phyloP scores from a whole-genome alignment of 441 rosid genomes.

The Mallotus repandus region DNA sequence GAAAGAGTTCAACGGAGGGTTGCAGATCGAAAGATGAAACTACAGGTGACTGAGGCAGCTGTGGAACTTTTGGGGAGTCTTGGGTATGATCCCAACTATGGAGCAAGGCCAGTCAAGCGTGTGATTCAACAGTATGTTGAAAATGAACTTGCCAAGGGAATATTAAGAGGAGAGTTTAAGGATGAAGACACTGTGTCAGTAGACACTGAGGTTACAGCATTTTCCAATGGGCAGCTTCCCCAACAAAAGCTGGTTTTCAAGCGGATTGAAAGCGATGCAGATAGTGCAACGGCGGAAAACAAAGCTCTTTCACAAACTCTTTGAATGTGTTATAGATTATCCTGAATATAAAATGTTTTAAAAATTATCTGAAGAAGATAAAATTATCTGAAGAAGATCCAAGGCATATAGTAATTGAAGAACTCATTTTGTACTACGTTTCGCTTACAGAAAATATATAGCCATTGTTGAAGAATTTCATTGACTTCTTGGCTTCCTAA shows the following conservation, averaged over 20 bases:
- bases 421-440: constrained; percentile 6
- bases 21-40: constrained; percentile 82
- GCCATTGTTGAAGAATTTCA: background rate
- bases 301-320: constrained; percentile 37
- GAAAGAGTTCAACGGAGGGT: constrained; percentile 90
- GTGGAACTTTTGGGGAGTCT: constrained; percentile 79
- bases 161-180: constrained; percentile 82
- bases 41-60: constrained; percentile 68
- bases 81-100: constrained; percentile 94
- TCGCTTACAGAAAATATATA: background rate
- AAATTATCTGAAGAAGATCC: background rate
- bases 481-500: background rate
- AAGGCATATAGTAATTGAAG: background rate
- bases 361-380: background rate
- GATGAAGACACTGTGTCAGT: constrained; percentile 66
- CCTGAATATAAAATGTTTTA: background rate
- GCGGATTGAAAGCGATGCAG: constrained; percentile 36
- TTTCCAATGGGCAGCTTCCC: constrained; percentile 74
- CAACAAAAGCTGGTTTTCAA: constrained; percentile 81
- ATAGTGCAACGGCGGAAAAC: constrained; percentile 34
- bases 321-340: constrained; percentile 14
- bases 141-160: constrained; percentile 95
- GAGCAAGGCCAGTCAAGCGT: constrained; percentile 97
- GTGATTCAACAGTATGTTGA: constrained; percentile 92
- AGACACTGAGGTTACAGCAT: constrained; percentile 72